phyloP scores from a whole-genome alignment of 1,284 basidiomycete genomes.

The Apiotrichum veenhuisii region DNA sequence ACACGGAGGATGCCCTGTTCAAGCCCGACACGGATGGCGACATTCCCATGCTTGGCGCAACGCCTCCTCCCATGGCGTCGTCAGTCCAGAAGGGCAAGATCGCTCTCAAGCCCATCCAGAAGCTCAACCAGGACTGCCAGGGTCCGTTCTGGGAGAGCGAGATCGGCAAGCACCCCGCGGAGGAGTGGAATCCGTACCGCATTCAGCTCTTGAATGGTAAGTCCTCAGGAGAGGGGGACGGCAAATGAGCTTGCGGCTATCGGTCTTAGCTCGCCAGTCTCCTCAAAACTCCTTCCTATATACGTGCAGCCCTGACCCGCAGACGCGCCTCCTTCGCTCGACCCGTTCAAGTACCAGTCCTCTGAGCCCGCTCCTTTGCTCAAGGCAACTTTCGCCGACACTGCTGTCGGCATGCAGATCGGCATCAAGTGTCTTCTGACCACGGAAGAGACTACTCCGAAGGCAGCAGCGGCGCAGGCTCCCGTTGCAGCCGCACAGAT shows the following conservation, averaged over 20 bases:
- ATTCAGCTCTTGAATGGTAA: conserved; percentile 48
- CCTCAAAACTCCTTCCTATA: no score
- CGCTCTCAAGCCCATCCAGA: conserved; percentile 42
- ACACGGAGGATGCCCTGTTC: conserved; percentile 20
- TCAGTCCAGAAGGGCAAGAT: conserved; percentile 30
- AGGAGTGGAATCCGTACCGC: conserved; percentile 39
- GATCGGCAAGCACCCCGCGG: conserved; percentile 30
- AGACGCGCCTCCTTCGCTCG: conserved; percentile 44
- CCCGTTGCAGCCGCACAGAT: conserved; percentile 2
- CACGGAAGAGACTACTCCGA: conserved; percentile 14
- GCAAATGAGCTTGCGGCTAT: no score
- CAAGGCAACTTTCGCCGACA: conserved; percentile 32
- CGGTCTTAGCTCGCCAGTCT: no score
- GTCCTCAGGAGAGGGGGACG: no score
- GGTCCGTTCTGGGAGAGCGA: conserved; percentile 46
- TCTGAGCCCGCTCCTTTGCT: conserved; percentile 26
- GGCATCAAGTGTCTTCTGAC: conserved; percentile 32
- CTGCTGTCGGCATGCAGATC: conserved; percentile 28
- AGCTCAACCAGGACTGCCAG: conserved; percentile 41
- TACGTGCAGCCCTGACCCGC: no score
- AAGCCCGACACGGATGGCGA: conserved; percentile 35
- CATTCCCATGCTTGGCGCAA: conserved; percentile 37
- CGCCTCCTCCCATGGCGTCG: conserved; percentile 9
- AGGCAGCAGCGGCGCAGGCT: conserved; percentile 3
- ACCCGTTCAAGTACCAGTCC: conserved; percentile 44